Percentiles rank a stretch among this genome's conserved stretches.
Evolutionary conservation across 257 asterid species (phyloP).

Genomic region (Solanum infundibuliforme): DNA sequence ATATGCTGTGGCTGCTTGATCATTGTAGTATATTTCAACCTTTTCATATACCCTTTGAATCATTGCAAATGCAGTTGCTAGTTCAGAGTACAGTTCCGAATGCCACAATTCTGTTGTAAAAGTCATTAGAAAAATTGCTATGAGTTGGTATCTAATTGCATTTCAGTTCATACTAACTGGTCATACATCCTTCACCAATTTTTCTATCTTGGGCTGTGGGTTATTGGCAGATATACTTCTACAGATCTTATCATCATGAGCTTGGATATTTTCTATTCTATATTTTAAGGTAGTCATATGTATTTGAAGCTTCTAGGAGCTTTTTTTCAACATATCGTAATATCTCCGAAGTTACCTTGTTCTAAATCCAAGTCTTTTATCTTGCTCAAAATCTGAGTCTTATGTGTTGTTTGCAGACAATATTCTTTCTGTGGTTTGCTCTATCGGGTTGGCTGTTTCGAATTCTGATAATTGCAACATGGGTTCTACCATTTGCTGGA

Average conservation of each 20-base stretch:
- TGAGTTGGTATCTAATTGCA: not conserved
- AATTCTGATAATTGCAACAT: constrained; percentile 58
- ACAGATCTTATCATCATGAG: not conserved
- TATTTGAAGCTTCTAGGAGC: not conserved
- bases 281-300: not conserved
- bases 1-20: not conserved
- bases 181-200: not conserved
- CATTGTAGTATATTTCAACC: not conserved
- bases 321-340: not conserved
- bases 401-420: constrained; percentile 47
- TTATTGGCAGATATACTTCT: not conserved
- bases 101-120: not conserved
- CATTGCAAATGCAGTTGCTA: not conserved
- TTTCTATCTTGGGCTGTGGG: not conserved
- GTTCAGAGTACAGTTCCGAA: not conserved
- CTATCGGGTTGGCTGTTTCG: constrained; percentile 97
- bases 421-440: constrained; percentile 95
- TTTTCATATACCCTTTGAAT: not conserved
- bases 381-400: not conserved
- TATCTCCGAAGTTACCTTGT: not conserved
- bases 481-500: constrained; percentile 93
- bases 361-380: not conserved
- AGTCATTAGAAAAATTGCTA: not conserved
- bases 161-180: not conserved
- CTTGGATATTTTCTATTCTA: not conserved